Percentiles rank a stretch among this genome's conserved stretches.
These are phyloP conservation scores for Acorus calamus DNA, from an alignment of 106 monocot species.

Conservation along the genomic window DNA sequence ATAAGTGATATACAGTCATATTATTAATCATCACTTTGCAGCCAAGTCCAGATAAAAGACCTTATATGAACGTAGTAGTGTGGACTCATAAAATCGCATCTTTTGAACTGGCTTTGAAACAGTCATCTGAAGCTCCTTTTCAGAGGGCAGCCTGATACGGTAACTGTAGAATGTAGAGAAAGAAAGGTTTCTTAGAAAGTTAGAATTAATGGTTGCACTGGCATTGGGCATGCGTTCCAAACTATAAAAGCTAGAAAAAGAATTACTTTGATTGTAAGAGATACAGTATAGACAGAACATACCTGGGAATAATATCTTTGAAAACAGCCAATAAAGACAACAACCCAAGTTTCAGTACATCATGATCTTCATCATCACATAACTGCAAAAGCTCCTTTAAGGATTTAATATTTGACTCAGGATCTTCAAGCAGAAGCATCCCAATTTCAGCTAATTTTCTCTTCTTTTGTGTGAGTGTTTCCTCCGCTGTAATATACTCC, in stretches of 20 bases:
- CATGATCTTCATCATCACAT: slow-evolving; percentile 58
- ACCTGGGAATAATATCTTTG: slow-evolving; percentile 97
- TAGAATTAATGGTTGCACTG: too few relatives aligned
- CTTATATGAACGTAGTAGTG: slow-evolving; percentile 81
- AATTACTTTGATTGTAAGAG: neutral
- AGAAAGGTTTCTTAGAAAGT: neutral
- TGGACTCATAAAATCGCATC: slow-evolving; percentile 72
- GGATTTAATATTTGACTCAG: slow-evolving; percentile 69
- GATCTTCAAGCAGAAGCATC: slow-evolving; percentile 61
- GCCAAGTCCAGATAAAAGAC: slow-evolving; percentile 12
- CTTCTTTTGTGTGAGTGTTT: slow-evolving; percentile 64
- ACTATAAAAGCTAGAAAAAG: neutral
- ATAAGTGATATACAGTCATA: too few relatives aligned
- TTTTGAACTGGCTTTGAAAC: slow-evolving; percentile 72
- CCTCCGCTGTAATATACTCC: slow-evolving; percentile 82
- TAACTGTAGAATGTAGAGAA: slow-evolving; percentile 44
- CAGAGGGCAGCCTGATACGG: slow-evolving; percentile 78
- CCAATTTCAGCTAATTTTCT: slow-evolving; percentile 81
- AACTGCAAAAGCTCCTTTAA: slow-evolving; percentile 72
- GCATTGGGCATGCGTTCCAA: neutral
- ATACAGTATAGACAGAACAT: slow-evolving; percentile 3
- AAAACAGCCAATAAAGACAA: slow-evolving; percentile 87
- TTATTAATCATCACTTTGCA: too few relatives aligned
- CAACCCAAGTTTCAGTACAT: slow-evolving; percentile 61
- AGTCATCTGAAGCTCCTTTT: slow-evolving; percentile 81